Conservation (phyloP, 2,329 filamentous ascomycete genomes). For the Pseudogymnoascus sp. region DNA sequence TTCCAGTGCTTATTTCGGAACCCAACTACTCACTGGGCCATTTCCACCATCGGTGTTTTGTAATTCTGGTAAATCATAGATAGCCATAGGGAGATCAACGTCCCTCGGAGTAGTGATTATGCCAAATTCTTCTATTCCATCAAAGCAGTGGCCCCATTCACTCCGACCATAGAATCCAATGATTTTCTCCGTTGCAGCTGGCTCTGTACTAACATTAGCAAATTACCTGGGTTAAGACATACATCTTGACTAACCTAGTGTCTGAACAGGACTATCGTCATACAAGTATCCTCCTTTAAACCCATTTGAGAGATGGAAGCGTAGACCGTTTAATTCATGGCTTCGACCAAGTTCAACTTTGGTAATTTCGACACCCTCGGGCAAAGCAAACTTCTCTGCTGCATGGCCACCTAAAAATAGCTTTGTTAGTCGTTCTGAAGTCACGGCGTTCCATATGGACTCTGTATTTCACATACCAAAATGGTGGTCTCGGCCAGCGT, state of each 20-base stretch:
- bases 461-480: conserved; percentile 10
- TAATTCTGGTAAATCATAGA: conserved; percentile 36
- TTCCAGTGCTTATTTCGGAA: neutral
- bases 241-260: conserved; percentile 7
- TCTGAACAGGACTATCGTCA: conserved; percentile 5
- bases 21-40: conserved; percentile 2
- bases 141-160: conserved; percentile 15
- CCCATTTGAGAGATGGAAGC: conserved; percentile 27
- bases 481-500: neutral
- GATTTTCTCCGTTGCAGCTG: conserved; percentile 31
- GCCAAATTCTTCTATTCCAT: conserved; percentile 34
- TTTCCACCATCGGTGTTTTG: conserved; percentile 26
- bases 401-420: conserved; percentile 19
- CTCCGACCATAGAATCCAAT: conserved; percentile 39
- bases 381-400: conserved; percentile 25
- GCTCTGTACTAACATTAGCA: conserved; percentile 20
- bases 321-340: conserved; percentile 23
- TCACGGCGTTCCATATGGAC: neutral
- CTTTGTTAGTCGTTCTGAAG: neutral
- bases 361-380: conserved; percentile 23
- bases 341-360: conserved; percentile 25
- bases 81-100: conserved; percentile 31
- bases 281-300: conserved; percentile 26
- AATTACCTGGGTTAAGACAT: neutral
- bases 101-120: conserved; percentile 37